phyloP scores from a whole-genome alignment of 176 grass and related monocot species.

The Oryza coarctata region DNA sequence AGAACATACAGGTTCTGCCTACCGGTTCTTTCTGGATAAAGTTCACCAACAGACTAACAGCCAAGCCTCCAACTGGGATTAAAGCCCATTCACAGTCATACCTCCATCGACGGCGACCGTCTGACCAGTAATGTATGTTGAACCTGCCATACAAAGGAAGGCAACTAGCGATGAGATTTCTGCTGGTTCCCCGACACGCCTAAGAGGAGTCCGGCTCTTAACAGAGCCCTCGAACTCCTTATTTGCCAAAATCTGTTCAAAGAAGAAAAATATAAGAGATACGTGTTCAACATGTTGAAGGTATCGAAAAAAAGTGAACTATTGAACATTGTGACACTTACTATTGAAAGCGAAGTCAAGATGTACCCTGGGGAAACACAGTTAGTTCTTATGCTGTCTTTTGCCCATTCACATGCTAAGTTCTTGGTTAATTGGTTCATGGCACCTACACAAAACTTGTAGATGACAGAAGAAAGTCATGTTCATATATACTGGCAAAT shows the following conservation, averaged over 20 bases:
- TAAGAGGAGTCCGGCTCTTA: constrained; percentile 51
- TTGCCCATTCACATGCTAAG: constrained; percentile 56
- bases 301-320: background rate
- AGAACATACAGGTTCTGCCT: background rate
- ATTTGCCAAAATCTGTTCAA: constrained; percentile 45
- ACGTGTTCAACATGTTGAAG: background rate
- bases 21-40: constrained; percentile 22
- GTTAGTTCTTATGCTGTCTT: constrained; percentile 45
- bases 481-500: background rate
- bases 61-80: constrained; percentile 43
- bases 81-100: constrained; percentile 60
- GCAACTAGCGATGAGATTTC: constrained; percentile 78
- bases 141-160: constrained; percentile 66
- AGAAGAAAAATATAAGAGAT: background rate
- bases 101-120: constrained; percentile 67
- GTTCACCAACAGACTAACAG: constrained; percentile 39
- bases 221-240: constrained; percentile 41
- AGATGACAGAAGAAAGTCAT: constrained; percentile 19
- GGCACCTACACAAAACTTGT: constrained; percentile 32
- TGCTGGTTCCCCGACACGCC: constrained; percentile 67
- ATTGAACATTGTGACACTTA: constrained; percentile 5
- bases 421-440: constrained; percentile 52
- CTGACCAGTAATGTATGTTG: constrained; percentile 67
- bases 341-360: constrained; percentile 35
- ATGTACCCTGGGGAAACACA: constrained; percentile 47